Conservation (phyloP, 2,329 filamentous ascomycete genomes). For the Sclerotinia borealis region DNA sequence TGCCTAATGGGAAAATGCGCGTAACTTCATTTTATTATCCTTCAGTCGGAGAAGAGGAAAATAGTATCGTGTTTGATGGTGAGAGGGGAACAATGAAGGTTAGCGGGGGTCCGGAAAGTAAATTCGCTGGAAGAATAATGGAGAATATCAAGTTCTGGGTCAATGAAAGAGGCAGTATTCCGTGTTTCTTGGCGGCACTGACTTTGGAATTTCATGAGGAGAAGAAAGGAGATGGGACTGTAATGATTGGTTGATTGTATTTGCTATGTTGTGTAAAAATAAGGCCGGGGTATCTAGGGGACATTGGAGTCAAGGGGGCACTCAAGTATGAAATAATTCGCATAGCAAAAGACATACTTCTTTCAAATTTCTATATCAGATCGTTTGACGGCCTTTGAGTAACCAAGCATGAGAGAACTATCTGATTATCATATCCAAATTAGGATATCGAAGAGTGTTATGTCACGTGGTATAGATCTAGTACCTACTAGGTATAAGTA, state of each 20-base stretch:
- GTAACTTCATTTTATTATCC: slow-evolving; percentile 83
- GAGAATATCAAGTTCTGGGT: slow-evolving; percentile 95
- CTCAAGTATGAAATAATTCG: neutral
- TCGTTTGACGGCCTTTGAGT: too few relatives aligned
- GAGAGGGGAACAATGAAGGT: slow-evolving; percentile 98
- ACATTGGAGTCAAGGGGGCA: neutral
- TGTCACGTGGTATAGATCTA: too few relatives aligned
- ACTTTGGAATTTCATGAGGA: slow-evolving; percentile 91
- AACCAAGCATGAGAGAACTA: too few relatives aligned
- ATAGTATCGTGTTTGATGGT: slow-evolving; percentile 78
- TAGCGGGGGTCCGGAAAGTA: slow-evolving; percentile 77
- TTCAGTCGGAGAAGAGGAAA: slow-evolving; percentile 55
- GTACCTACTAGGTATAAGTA: too few relatives aligned
- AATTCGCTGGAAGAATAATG: slow-evolving; percentile 78
- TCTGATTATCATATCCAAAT: too few relatives aligned
- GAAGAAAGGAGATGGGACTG: slow-evolving; percentile 28
- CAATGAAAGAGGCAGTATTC: slow-evolving; percentile 85
- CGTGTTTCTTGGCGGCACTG: slow-evolving; percentile 83
- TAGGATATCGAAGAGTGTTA: too few relatives aligned
- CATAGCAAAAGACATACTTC: neutral
- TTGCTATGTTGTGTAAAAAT: neutral
- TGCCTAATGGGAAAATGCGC: slow-evolving; percentile 93
- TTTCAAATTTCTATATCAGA: too few relatives aligned
- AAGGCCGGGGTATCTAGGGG: neutral
- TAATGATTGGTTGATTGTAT: slow-evolving; percentile 13